These are phyloP conservation scores for Cladophialophora chaetospira DNA, from an alignment of 2,329 filamentous ascomycete genomes.

Conservation along the genomic window DNA sequence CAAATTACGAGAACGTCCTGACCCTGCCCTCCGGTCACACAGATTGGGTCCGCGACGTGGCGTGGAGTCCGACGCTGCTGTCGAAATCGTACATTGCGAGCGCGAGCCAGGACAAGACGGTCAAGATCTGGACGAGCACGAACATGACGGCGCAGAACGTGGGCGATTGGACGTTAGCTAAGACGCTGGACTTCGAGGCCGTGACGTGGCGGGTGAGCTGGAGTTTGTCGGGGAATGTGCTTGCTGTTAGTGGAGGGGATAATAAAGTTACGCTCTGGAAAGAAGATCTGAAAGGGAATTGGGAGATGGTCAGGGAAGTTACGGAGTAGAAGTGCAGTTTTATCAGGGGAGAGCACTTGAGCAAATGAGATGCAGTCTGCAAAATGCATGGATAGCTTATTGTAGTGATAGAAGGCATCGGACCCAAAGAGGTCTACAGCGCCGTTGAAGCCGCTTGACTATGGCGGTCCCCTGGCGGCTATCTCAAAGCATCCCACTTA, in stretches of 20 bases:
- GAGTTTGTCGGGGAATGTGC: conserved; percentile 94
- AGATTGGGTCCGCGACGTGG: conserved; percentile 97
- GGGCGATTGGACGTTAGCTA: conserved; percentile 74
- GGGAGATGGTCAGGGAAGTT: conserved; percentile 96
- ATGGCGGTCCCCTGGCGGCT: too few relatives aligned
- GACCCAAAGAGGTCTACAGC: too few relatives aligned
- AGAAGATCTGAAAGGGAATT: conserved; percentile 93
- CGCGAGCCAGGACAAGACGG: conserved; percentile 93
- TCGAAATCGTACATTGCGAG: conserved; percentile 96
- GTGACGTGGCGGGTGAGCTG: conserved; percentile 96
- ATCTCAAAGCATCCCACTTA: too few relatives aligned
- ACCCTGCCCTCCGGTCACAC: conserved; percentile 74
- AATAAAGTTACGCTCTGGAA: conserved; percentile 99
- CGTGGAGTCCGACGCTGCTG: conserved; percentile 93
- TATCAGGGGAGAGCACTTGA: background rate
- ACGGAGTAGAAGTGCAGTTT: conserved; percentile 67
- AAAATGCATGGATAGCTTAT: too few relatives aligned
- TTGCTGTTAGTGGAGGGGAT: conserved; percentile 89
- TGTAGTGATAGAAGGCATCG: too few relatives aligned
- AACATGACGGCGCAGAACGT: conserved; percentile 57
- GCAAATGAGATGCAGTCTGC: too few relatives aligned
- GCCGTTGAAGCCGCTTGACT: too few relatives aligned
- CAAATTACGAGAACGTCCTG: conserved; percentile 54
- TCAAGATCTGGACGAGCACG: conserved; percentile 86
- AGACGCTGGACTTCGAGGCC: conserved; percentile 82